phyloP scores from a whole-genome alignment of 352 stramenopile genomes.

The Pythium utonaiense region DNA sequence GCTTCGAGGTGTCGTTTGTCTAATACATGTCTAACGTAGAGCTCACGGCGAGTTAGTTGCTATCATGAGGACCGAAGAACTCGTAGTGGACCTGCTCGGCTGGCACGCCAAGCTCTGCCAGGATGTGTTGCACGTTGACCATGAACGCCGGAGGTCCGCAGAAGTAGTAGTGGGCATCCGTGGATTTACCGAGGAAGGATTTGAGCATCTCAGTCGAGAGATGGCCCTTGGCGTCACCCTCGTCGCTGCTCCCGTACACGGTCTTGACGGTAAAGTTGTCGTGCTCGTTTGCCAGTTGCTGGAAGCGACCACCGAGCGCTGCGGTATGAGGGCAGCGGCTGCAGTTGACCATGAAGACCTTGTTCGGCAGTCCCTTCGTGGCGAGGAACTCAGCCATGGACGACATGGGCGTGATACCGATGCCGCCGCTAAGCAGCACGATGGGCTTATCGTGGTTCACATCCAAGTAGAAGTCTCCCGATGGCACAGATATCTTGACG shows the following conservation, averaged over 20 bases:
- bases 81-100: conserved; percentile 51
- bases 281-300: conserved; percentile 29
- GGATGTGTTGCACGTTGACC: conserved; percentile 34
- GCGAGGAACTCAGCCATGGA: conserved; percentile 45
- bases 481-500: conserved; percentile 46
- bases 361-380: conserved; percentile 23
- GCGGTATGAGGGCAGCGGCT: conserved; percentile 31
- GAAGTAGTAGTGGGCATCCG: conserved; percentile 48
- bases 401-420: conserved; percentile 55
- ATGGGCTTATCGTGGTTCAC: conserved; percentile 40
- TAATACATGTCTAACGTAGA: conserved; percentile 16
- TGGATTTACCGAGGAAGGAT: conserved; percentile 31
- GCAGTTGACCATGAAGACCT: conserved; percentile 45
- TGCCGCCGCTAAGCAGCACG: conserved; percentile 54
- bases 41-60: conserved; percentile 9
- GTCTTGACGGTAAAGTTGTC: conserved; percentile 36
- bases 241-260: conserved; percentile 22
- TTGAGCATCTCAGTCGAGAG: conserved; percentile 30
- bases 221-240: conserved; percentile 18
- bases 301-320: conserved; percentile 32
- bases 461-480: conserved; percentile 49
- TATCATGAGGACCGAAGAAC: conserved; percentile 59
- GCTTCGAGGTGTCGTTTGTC: too few species aligned
- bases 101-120: conserved; percentile 34
- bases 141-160: conserved; percentile 57